Conservation (phyloP, 73 alveolate genomes). For the Diophrys appendiculata region DNA sequence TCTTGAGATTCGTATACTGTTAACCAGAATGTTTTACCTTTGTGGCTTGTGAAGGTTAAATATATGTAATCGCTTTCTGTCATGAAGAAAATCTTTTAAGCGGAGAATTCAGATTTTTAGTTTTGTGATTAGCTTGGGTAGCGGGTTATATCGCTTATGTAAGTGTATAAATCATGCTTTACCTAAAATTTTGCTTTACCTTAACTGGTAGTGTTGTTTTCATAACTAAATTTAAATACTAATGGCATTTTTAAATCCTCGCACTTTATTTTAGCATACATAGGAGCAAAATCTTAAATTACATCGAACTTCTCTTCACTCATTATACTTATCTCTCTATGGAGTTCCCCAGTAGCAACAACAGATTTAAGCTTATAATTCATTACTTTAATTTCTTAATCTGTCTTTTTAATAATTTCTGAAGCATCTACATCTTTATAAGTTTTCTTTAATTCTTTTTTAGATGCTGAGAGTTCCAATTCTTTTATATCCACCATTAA, state of each 20-base stretch:
- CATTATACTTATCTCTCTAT: not conserved
- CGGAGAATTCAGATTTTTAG: not conserved
- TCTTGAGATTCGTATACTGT: not conserved
- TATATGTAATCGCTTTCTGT: not conserved
- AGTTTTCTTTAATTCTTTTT: too few relatives aligned
- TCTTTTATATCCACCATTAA: too few relatives aligned
- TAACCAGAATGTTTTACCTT: not conserved
- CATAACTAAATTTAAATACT: not conserved
- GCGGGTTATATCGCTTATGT: too few relatives aligned
- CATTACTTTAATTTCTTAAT: not conserved
- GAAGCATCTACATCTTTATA: not conserved
- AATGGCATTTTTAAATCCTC: not conserved
- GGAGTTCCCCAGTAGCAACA: conserved; percentile 1
- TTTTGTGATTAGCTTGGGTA: too few relatives aligned
- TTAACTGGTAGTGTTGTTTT: too few relatives aligned
- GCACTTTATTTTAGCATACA: not conserved
- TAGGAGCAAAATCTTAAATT: not conserved
- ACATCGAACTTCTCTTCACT: not conserved
- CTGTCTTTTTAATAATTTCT: not conserved
- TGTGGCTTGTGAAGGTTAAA: not conserved
- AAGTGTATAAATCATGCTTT: not conserved
- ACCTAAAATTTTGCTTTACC: not conserved
- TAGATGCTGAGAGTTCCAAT: too few relatives aligned
- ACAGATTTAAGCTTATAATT: conserved; percentile 1
- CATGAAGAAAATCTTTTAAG: not conserved